Base-by-base conservation (phyloP, 106 monocot species). In the Allium cepa region DNA sequence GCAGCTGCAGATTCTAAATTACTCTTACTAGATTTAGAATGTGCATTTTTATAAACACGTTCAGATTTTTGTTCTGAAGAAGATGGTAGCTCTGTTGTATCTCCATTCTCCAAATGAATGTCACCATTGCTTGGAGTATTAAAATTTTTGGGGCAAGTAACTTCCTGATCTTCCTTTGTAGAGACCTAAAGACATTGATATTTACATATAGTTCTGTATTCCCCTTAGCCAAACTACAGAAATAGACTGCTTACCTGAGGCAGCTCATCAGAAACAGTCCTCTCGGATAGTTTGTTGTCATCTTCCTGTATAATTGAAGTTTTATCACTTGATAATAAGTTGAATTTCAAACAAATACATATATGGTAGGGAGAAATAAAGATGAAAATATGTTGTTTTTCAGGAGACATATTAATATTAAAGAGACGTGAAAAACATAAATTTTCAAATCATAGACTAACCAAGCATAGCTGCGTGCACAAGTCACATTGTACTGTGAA, bases 211-310 rank as follows among this genome's bases (percentile, higher is more conserved):
- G 10, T 47, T 53, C 10, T 26, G 28, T 15, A 57, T 26, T 36
- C 8, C 46, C n/a, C 9, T 7, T n/a, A 46, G 47, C 18, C 13
- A 28, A 16, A 16, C 11, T 71, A 56, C 56, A 11, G 13, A 52
- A 22, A 57, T 49, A 18, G 49, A 68, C n/a, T 1, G 27, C 67
- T 60, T 70, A 62, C 94, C 94, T 90, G 84, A 51, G 69, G 72
- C 62, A 84, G 60, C 68, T 87, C 94, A 76, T 84, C 87, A 67
- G 90, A 90, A 59, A 87, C 74, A 45, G 94, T 82, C 66, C 73
- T 82, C 53, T 90, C 87, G 17, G 80, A 83, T 69, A 80, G 66
- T 62, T 87, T 87, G 52, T 75, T 78, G n/a, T 76, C 87, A 47
- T 80, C 80, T 47, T 26, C 75, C 87, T 87, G 68, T 81, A 76